These are phyloP conservation scores for Podaxis carcinomalis DNA, from an alignment of 768 basidiomycete genomes.

Conservation along the genomic window DNA sequence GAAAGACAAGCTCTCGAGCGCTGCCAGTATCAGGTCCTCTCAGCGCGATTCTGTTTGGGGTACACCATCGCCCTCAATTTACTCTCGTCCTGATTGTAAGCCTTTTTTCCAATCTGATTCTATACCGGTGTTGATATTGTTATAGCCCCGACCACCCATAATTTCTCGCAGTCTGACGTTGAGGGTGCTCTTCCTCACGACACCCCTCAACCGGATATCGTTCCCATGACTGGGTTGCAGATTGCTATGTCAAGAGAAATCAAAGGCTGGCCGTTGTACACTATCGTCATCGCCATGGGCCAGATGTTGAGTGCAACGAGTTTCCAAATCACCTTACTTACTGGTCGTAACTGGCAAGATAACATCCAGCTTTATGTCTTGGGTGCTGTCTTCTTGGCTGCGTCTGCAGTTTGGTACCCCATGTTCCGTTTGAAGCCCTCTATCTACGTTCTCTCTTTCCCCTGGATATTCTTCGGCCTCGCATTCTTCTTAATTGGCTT, in stretches of 20 bases:
- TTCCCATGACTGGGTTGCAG: slow-evolving; percentile 81
- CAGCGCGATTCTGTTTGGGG: slow-evolving; percentile 82
- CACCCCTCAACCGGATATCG: slow-evolving; percentile 50
- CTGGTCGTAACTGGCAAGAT: slow-evolving; percentile 81
- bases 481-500: slow-evolving; percentile 92
- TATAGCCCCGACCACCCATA: slow-evolving; percentile 49
- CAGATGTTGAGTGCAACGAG: slow-evolving; percentile 92
- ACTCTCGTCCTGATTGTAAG: slow-evolving; percentile 76
- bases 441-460: slow-evolving; percentile 77
- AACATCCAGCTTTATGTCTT: slow-evolving; percentile 85
- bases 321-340: slow-evolving; percentile 90
- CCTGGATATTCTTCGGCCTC: slow-evolving; percentile 88
- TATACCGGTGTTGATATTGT: background rate
- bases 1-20: slow-evolving; percentile 82
- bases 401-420: slow-evolving; percentile 86
- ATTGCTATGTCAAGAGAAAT: slow-evolving; percentile 79
- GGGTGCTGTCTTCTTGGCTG: slow-evolving; percentile 81
- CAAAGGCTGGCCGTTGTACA: slow-evolving; percentile 87
- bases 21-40: slow-evolving; percentile 74
- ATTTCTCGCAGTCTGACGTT: slow-evolving; percentile 38
- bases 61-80: slow-evolving; percentile 57
- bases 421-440: slow-evolving; percentile 88
- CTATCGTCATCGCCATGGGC: slow-evolving; percentile 81
- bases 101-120: slow-evolving; percentile 14
- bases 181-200: slow-evolving; percentile 45